Evolutionary conservation across 2,329 filamentous ascomycete species (phyloP).

Genomic region (Aspergillus vadensis): DNA sequence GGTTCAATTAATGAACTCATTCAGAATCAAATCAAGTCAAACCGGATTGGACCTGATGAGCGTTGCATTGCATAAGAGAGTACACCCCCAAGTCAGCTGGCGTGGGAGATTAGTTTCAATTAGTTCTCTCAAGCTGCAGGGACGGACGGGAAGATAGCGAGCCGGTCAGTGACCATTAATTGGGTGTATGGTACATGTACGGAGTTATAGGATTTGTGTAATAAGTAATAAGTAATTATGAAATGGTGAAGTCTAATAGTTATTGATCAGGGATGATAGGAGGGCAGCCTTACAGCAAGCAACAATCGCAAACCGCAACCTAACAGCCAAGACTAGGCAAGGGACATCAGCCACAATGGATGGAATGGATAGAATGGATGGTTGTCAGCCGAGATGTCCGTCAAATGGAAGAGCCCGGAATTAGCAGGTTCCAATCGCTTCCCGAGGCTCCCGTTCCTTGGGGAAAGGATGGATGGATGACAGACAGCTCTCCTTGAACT

Average conservation of each 20-base stretch:
- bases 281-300: too few species aligned
- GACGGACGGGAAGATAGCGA: neutral
- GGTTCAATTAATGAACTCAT: neutral
- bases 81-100: neutral
- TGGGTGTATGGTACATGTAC: neutral
- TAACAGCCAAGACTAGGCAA: neutral
- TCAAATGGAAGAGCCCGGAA: conserved; percentile 1
- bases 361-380: too few species aligned
- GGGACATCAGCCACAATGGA: neutral
- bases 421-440: neutral
- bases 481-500: neutral
- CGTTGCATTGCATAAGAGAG: conserved; percentile 12
- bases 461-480: neutral
- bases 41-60: neutral
- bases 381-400: neutral
- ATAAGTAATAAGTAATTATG: neutral
- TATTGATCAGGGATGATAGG: too few species aligned
- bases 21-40: neutral
- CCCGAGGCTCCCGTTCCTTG: neutral
- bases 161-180: neutral
- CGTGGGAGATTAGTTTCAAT: neutral
- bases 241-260: neutral
- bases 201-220: neutral
- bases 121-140: neutral
- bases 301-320: neutral